Evolutionary conservation across 163 green algal species (phyloP).

Genomic region (Scenedesmus sp.): DNA sequence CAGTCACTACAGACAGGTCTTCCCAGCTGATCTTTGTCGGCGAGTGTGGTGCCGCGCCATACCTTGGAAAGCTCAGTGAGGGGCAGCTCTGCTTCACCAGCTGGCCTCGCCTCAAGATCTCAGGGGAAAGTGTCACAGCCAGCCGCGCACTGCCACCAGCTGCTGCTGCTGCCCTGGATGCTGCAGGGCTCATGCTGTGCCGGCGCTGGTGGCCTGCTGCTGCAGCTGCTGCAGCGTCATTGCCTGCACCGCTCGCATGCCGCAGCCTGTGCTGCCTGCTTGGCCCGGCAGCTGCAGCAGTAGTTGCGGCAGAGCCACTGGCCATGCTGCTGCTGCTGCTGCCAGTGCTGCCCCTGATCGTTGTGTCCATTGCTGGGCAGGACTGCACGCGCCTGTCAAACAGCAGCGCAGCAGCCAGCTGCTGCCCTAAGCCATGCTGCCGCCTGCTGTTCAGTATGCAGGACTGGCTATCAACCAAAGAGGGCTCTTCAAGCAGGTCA

Average conservation of each 20-base stretch:
- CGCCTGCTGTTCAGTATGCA: background rate
- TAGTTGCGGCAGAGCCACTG: background rate
- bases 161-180: background rate
- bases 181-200: background rate
- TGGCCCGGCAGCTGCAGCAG: background rate
- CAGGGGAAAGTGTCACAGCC: conserved; percentile 29
- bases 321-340: conserved; percentile 13
- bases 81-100: conserved; percentile 50
- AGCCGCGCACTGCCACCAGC: background rate
- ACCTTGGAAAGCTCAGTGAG: background rate
- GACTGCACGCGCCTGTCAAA: background rate
- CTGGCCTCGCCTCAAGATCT: conserved; percentile 10
- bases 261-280: background rate
- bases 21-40: conserved; percentile 9
- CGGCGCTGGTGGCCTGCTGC: background rate
- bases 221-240: background rate
- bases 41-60: conserved; percentile 7
- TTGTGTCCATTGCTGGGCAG: background rate
- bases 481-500: background rate
- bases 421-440: background rate
- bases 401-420: background rate
- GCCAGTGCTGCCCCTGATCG: background rate
- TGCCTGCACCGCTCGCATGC: background rate
- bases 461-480: conserved; percentile 10
- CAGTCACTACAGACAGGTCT: background rate